These are phyloP conservation scores for Puccinia triticina DNA, from an alignment of 1,284 basidiomycete species.

Conservation along the genomic window DNA sequence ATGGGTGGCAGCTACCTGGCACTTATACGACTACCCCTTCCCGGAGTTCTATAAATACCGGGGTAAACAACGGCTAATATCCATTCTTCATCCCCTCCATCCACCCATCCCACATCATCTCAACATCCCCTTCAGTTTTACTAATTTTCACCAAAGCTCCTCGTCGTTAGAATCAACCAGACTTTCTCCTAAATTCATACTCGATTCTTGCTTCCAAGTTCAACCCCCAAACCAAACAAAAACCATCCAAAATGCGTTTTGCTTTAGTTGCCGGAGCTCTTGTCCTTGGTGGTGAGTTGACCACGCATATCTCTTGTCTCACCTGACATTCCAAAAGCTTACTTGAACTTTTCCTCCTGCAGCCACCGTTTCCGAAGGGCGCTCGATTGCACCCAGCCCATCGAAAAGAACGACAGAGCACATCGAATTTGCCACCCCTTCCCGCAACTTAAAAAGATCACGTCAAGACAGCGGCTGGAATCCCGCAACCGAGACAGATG, in stretches of 20 bases:
- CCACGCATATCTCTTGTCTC: background rate
- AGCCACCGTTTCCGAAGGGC: slow-evolving; percentile 18
- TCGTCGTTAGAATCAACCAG: background rate
- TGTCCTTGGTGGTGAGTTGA: slow-evolving; percentile 13
- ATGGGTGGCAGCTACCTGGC: background rate
- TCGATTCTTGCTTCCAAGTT: background rate
- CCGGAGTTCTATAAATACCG: background rate
- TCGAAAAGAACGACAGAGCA: slow-evolving; percentile 15
- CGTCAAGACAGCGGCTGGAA: slow-evolving; percentile 4
- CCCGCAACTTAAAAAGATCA: background rate
- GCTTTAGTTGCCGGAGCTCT: slow-evolving; percentile 31
- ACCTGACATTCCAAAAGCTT: background rate
- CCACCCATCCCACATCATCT: background rate
- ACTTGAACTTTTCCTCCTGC: background rate
- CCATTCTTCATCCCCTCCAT: background rate
- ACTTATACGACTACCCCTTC: background rate
- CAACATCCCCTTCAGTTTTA: background rate
- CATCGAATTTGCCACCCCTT: background rate
- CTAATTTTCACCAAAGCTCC: background rate
- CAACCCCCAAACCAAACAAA: no score
- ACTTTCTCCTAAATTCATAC: background rate
- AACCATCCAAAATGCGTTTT: background rate
- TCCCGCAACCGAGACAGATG: background rate
- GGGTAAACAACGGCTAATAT: background rate
- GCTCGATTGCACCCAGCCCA: slow-evolving; percentile 10